These are phyloP conservation scores for Myxozyma geophila DNA, from an alignment of 805 yeast species.

Conservation along the genomic window DNA sequence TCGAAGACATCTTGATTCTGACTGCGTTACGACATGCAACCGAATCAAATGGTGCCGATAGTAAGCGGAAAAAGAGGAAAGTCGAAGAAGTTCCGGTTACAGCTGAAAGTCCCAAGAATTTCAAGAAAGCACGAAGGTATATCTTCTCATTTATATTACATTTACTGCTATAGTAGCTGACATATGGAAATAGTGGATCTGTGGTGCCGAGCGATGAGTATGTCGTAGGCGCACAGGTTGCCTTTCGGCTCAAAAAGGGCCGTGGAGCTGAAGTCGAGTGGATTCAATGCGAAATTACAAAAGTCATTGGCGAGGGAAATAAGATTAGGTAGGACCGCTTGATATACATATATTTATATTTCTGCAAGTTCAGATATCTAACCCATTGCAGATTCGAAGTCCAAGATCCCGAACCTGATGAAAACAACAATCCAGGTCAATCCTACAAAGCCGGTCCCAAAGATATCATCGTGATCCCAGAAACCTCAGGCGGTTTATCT, in stretches of 20 bases:
- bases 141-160: neutral
- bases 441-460: slow-evolving; percentile 80
- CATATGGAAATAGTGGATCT: slow-evolving; percentile 16
- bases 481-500: slow-evolving; percentile 50
- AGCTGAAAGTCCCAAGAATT: slow-evolving; percentile 25
- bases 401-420: slow-evolving; percentile 98
- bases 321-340: slow-evolving; percentile 43
- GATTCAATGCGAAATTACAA: slow-evolving; percentile 92
- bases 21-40: slow-evolving; percentile 32
- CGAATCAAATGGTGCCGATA: slow-evolving; percentile 10
- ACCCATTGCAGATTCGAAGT: slow-evolving; percentile 67
- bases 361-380: neutral
- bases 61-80: slow-evolving; percentile 35
- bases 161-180: neutral
- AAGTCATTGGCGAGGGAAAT: slow-evolving; percentile 72
- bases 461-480: slow-evolving; percentile 76
- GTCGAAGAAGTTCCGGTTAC: slow-evolving; percentile 24
- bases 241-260: slow-evolving; percentile 67
- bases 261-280: slow-evolving; percentile 82
- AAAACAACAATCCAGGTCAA: slow-evolving; percentile 84
- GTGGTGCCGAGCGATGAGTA: slow-evolving; percentile 22
- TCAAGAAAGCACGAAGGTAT: slow-evolving; percentile 33
- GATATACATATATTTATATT: neutral
- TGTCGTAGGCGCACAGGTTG: slow-evolving; percentile 74
- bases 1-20: slow-evolving; percentile 26